These are phyloP conservation scores for Fonsecaea nubica DNA, from an alignment of 2,329 filamentous ascomycete species.

Conservation along the genomic window DNA sequence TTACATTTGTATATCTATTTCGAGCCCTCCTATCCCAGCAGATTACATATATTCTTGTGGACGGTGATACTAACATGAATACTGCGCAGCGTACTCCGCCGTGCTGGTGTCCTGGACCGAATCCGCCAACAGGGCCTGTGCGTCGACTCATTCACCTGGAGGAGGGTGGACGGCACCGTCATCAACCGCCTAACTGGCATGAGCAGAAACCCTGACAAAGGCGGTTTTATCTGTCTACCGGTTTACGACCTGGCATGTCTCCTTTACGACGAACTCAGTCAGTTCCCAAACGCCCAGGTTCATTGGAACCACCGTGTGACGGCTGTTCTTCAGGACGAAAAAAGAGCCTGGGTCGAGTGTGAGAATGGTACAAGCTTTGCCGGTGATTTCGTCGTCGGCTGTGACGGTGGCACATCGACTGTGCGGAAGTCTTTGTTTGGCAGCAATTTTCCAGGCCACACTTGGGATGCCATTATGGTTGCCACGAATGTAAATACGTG, in stretches of 20 bases:
- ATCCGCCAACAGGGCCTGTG: slow-evolving; percentile 43
- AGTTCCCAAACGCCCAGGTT: slow-evolving; percentile 45
- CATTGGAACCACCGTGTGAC: slow-evolving; percentile 53
- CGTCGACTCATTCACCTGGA: slow-evolving; percentile 55
- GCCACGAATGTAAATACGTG: slow-evolving; percentile 26
- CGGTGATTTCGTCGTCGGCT: slow-evolving; percentile 50
- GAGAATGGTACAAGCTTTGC: slow-evolving; percentile 32
- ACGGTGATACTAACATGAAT: neutral
- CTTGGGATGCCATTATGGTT: slow-evolving; percentile 21
- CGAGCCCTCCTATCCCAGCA: neutral
- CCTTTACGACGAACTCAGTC: slow-evolving; percentile 48
- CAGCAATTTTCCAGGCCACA: slow-evolving; percentile 22
- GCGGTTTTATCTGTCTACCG: slow-evolving; percentile 50
- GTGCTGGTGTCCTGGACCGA: slow-evolving; percentile 64
- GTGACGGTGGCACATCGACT: slow-evolving; percentile 50
- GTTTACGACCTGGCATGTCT: slow-evolving; percentile 52
- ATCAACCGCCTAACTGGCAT: slow-evolving; percentile 43
- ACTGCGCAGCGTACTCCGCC: slow-evolving; percentile 51
- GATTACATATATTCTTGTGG: neutral
- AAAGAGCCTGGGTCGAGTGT: neutral
- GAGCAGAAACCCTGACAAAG: neutral
- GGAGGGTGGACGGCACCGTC: slow-evolving; percentile 47
- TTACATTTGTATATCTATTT: neutral
- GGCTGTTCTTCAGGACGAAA: slow-evolving; percentile 16
- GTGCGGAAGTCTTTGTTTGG: slow-evolving; percentile 44